A percentile compares a stretch with the other conserved stretches of the same genome.
Conservation (phyloP, 257 asterid species). For the Mitragyna speciosa region DNA sequence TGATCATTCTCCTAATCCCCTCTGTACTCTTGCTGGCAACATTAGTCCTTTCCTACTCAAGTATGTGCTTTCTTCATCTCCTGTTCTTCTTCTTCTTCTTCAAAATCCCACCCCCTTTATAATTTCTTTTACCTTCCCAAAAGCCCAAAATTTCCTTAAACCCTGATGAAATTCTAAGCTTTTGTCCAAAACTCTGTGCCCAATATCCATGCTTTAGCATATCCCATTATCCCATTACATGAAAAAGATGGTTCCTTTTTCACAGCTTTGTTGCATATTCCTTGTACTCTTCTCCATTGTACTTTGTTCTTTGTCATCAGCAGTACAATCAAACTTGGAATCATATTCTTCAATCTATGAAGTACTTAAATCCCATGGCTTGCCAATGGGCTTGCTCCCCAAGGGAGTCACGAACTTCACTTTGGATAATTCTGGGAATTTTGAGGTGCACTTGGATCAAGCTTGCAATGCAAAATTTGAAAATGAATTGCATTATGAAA, state of each 20-base stretch:
- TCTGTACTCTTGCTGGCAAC: slow-evolving; percentile 59
- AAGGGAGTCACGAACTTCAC: slow-evolving; percentile 74
- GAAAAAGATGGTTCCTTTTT: slow-evolving; percentile 38
- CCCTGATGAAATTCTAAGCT: slow-evolving; percentile 3
- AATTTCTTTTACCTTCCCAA: slow-evolving; percentile 6
- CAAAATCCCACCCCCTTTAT: neutral
- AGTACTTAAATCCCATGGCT: slow-evolving; percentile 55
- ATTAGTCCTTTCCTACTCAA: slow-evolving; percentile 23
- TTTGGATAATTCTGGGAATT: slow-evolving; percentile 58
- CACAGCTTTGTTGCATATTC: slow-evolving; percentile 19
- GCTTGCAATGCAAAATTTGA: slow-evolving; percentile 91
- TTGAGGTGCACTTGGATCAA: slow-evolving; percentile 68
- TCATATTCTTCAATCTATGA: slow-evolving; percentile 65
- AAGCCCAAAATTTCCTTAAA: slow-evolving; percentile 7
- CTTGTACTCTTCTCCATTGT: slow-evolving; percentile 22
- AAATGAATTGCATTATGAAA: slow-evolving; percentile 72
- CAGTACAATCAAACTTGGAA: slow-evolving; percentile 18
- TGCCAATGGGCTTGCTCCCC: slow-evolving; percentile 89
- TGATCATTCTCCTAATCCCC: slow-evolving; percentile 46
- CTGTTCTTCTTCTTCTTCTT: neutral
- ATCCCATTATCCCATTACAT: neutral
- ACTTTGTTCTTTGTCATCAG: slow-evolving; percentile 16
- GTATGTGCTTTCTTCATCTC: slow-evolving; percentile 12
- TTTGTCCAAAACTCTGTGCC: slow-evolving; percentile 1
- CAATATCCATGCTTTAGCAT: slow-evolving; percentile 28